These are phyloP conservation scores for Pleoardoris graminearum DNA, from an alignment of 2,329 filamentous ascomycete genomes.

Conservation along the genomic window DNA sequence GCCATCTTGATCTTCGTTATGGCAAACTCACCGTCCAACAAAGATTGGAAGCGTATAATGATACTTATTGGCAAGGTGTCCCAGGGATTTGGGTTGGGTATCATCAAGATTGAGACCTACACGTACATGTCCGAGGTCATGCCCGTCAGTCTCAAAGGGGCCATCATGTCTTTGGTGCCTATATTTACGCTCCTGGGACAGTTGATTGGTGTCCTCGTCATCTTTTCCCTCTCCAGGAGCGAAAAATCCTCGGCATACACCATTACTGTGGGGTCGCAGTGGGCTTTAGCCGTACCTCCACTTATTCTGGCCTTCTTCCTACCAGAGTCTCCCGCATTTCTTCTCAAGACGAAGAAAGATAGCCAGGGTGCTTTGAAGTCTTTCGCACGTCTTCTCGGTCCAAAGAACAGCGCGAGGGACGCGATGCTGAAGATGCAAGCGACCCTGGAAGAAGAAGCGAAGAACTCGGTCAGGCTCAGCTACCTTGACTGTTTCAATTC, in stretches of 20 bases:
- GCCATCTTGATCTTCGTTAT: constrained; percentile 45
- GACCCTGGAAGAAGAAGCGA: constrained; percentile 55
- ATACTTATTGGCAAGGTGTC: constrained; percentile 51
- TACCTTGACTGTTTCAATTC: constrained; percentile 28
- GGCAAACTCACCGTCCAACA: constrained; percentile 34
- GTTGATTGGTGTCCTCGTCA: constrained; percentile 49
- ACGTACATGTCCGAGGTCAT: constrained; percentile 54
- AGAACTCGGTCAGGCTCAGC: constrained; percentile 43
- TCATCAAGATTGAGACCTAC: constrained; percentile 48
- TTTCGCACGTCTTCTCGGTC: constrained; percentile 53
- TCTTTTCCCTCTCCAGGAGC: constrained; percentile 35
- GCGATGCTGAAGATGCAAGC: constrained; percentile 40
- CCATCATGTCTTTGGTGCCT: constrained; percentile 51
- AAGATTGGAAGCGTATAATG: constrained; percentile 39
- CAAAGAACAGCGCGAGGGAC: constrained; percentile 32
- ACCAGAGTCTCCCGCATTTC: constrained; percentile 55
- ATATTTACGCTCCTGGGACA: constrained; percentile 52
- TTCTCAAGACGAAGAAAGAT: constrained; percentile 45
- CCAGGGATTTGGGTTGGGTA: constrained; percentile 49
- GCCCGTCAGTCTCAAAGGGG: constrained; percentile 49
- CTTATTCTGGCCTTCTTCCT: constrained; percentile 49
- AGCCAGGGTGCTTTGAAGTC: constrained; percentile 47
- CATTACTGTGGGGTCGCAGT: constrained; percentile 47
- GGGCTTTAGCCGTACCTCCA: constrained; percentile 45
- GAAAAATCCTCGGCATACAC: constrained; percentile 34